Conservation (phyloP, 768 basidiomycete genomes). For the Suillus alpinus region DNA sequence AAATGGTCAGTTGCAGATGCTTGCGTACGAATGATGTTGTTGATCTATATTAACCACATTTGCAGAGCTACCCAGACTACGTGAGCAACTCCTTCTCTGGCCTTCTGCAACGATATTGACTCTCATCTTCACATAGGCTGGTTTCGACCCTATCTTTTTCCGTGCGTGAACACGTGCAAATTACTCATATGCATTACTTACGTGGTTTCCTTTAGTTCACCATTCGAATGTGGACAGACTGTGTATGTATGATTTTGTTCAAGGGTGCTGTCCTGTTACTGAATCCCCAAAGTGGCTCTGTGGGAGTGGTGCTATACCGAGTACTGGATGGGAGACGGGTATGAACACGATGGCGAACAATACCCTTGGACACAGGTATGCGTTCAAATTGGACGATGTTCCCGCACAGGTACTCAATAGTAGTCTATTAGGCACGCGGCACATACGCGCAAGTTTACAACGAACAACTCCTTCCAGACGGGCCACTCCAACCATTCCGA, state of each 20-base stretch:
- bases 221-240: conserved; percentile 24
- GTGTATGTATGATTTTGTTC: conserved; percentile 9
- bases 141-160: conserved; percentile 25
- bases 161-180: conserved; percentile 11
- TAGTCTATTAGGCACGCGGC: conserved; percentile 12
- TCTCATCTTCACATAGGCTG: conserved; percentile 13
- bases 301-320: conserved; percentile 30
- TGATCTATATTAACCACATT: conserved; percentile 2
- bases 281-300: conserved; percentile 18
- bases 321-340: conserved; percentile 29
- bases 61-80: conserved; percentile 20
- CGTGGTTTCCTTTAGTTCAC: conserved; percentile 17
- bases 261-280: background rate
- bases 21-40: background rate
- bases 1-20: conserved; percentile 20
- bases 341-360: conserved; percentile 8
- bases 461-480: conserved; percentile 17
- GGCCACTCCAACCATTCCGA: conserved; percentile 24
- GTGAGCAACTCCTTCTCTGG: conserved; percentile 9
- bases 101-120: background rate
- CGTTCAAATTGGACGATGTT: background rate
- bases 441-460: conserved; percentile 23
- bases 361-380: conserved; percentile 24
- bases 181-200: background rate
- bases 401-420: background rate